These are phyloP conservation scores for Apiospora koreana DNA, from an alignment of 2,329 filamentous ascomycete species.

Conservation along the genomic window DNA sequence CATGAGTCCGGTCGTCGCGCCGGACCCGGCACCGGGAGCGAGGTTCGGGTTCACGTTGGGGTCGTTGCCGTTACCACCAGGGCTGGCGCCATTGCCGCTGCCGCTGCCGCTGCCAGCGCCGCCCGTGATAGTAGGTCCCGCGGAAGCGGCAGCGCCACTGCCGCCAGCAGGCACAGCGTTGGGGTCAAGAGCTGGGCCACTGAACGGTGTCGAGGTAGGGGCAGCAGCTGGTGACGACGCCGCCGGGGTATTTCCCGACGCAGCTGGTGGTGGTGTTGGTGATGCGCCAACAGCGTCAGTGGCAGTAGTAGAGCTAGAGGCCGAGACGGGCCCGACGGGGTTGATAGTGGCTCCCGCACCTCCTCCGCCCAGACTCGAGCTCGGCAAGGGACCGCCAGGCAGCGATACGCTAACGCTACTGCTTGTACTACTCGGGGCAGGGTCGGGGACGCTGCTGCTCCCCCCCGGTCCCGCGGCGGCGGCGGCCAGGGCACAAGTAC, in stretches of 20 bases:
- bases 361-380: neutral
- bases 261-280: neutral
- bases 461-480: neutral
- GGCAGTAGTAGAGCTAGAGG: neutral
- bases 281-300: neutral
- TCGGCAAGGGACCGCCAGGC: slow-evolving; percentile 19
- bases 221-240: neutral
- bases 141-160: neutral
- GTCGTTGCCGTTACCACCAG: neutral
- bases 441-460: too few species aligned
- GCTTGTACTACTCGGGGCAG: too few species aligned
- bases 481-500: neutral
- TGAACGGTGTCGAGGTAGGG: neutral
- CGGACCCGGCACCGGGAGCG: neutral
- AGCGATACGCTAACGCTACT: neutral
- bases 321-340: slow-evolving; percentile 11
- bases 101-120: too few species aligned
- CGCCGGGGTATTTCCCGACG: neutral
- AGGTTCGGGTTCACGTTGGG: neutral
- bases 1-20: slow-evolving; percentile 12
- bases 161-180: neutral
- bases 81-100: neutral
- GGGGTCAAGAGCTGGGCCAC: neutral
- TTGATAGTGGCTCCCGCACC: neutral
- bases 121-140: neutral